These are phyloP conservation scores for Cutaneotrichosporon daszewskae DNA, from an alignment of 1,284 basidiomycete species.

Conservation along the genomic window DNA sequence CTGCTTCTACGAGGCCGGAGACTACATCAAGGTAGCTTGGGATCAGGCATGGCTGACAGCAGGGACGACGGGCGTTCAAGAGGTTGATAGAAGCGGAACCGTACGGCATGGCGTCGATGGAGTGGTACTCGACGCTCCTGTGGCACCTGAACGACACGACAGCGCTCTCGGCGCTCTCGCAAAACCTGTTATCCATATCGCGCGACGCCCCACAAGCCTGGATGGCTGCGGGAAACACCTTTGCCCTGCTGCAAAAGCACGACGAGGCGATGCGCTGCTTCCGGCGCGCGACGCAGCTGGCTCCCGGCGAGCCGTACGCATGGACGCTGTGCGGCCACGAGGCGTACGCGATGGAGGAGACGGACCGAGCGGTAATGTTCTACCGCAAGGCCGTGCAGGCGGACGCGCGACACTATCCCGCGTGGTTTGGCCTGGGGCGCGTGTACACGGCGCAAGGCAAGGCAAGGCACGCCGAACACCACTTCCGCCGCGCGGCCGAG, in stretches of 20 bases:
- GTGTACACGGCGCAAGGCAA: constrained; percentile 90
- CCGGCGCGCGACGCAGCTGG: constrained; percentile 74
- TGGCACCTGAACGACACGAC: constrained; percentile 83
- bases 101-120: constrained; percentile 81
- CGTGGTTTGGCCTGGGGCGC: constrained; percentile 95
- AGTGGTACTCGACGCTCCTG: constrained; percentile 84
- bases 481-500: constrained; percentile 79
- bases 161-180: constrained; percentile 79
- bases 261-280: constrained; percentile 87
- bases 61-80: constrained; percentile 81
- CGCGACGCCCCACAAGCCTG: constrained; percentile 78
- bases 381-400: constrained; percentile 82
- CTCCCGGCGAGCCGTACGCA: constrained; percentile 79
- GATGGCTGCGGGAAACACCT: constrained; percentile 90
- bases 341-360: constrained; percentile 79
- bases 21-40: constrained; percentile 70
- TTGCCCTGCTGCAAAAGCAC: constrained; percentile 84
- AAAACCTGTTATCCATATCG: constrained; percentile 76
- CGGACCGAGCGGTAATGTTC: constrained; percentile 78
- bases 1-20: constrained; percentile 78
- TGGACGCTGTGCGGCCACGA: constrained; percentile 92
- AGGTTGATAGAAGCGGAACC: constrained; percentile 72
- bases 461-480: constrained; percentile 82
- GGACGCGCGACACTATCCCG: constrained; percentile 87
- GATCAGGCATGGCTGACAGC: neutral